Percentiles rank a stretch among this genome's conserved stretches.
These are phyloP conservation scores for Dendrobium nobile DNA, from an alignment of 106 monocot species.

Conservation along the genomic window DNA sequence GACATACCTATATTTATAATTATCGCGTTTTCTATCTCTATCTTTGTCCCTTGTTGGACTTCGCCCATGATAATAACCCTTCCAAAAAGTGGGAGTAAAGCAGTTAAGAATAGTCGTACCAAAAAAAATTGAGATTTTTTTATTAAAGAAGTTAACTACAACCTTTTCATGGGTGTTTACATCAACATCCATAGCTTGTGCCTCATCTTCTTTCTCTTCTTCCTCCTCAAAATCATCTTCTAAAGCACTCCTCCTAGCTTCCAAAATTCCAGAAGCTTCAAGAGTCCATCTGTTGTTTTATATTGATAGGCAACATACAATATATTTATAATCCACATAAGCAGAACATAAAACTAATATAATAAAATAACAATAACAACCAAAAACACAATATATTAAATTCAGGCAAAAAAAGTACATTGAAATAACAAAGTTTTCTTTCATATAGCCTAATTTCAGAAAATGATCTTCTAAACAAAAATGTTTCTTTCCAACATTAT, in stretches of 20 bases:
- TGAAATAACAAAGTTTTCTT: background rate
- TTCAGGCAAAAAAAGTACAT: background rate
- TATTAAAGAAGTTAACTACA: slow-evolving; percentile 1
- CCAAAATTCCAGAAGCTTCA: slow-evolving; percentile 68
- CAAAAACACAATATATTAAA: background rate
- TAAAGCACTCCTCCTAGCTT: slow-evolving; percentile 87
- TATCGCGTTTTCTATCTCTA: slow-evolving; percentile 70
- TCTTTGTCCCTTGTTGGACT: slow-evolving; percentile 78
- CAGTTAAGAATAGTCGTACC: background rate
- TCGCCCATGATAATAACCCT: slow-evolving; percentile 76
- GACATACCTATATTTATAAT: slow-evolving; percentile 60
- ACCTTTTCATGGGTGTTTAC: slow-evolving; percentile 51
- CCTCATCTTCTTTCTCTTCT: slow-evolving; percentile 92
- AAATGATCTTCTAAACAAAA: background rate
- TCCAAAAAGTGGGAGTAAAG: background rate
- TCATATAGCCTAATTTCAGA: background rate
- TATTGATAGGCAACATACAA: background rate
- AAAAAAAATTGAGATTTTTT: background rate
- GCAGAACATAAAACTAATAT: background rate
- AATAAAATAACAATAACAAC: background rate
- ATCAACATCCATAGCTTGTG: slow-evolving; percentile 46
- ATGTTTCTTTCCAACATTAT: background rate
- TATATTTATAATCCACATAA: background rate
- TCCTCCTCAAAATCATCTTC: slow-evolving; percentile 99
- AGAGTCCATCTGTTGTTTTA: slow-evolving; percentile 52